Percentiles rank a stretch among this genome's conserved stretches.
phyloP scores from a whole-genome alignment of 2,329 filamentous ascomycete genomes.

The Penicillium rolfsii region DNA sequence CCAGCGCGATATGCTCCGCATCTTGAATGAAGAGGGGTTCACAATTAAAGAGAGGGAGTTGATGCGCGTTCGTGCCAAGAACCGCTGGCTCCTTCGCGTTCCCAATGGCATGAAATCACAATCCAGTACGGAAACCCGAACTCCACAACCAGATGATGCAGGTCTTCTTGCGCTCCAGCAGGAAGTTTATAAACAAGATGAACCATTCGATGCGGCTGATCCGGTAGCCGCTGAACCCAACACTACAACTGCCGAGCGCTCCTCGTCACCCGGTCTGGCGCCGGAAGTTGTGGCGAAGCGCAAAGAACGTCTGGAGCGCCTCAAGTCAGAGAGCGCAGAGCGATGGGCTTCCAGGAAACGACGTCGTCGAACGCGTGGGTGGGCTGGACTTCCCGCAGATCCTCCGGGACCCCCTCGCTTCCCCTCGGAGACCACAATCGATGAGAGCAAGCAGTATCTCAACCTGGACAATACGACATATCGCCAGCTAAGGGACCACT shows the following conservation, averaged over 20 bases:
- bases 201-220: conserved; percentile 34
- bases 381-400: conserved; percentile 69
- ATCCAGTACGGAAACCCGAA: conserved; percentile 31
- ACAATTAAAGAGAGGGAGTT: conserved; percentile 72
- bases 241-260: conserved; percentile 20
- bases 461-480: conserved; percentile 67
- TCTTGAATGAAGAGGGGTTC: conserved; percentile 72
- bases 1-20: conserved; percentile 73
- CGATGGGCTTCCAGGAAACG: conserved; percentile 67
- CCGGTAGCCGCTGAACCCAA: conserved; percentile 28
- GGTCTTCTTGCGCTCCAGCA: conserved; percentile 45
- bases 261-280: conserved; percentile 42
- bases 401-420: conserved; percentile 72
- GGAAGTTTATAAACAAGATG: conserved; percentile 42
- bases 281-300: conserved; percentile 56
- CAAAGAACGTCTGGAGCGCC: conserved; percentile 56
- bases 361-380: conserved; percentile 68
- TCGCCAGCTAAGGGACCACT: conserved; percentile 65
- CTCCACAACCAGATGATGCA: conserved; percentile 40
- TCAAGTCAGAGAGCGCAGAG: conserved; percentile 64
- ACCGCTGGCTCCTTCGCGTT: conserved; percentile 68
- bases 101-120: conserved; percentile 61
- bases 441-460: conserved; percentile 74
- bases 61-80: conserved; percentile 68
- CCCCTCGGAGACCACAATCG: conserved; percentile 79